Percentiles rank a stretch among this genome's conserved stretches.
phyloP scores from a whole-genome alignment of 768 basidiomycete species.

The Tricholomella constricta region DNA sequence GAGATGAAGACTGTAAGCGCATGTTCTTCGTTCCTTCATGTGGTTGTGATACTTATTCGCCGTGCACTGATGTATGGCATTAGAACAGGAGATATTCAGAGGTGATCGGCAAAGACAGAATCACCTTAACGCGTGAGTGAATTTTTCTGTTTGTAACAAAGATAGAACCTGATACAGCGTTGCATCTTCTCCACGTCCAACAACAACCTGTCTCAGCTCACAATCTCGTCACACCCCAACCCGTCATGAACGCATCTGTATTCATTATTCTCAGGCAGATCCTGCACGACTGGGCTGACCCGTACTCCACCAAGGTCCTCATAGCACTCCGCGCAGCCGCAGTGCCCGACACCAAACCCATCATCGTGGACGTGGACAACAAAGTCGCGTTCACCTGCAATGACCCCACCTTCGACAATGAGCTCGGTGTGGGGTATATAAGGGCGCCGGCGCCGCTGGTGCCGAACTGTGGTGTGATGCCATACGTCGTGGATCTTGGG shows the following conservation, averaged over 20 bases:
- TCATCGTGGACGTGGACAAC: constrained; percentile 41
- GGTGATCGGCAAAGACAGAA: background rate
- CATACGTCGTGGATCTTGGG: constrained; percentile 6
- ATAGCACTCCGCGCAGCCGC: constrained; percentile 35
- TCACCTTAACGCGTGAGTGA: constrained; percentile 3
- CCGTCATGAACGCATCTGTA: constrained; percentile 33
- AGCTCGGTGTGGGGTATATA: background rate
- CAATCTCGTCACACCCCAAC: constrained; percentile 40
- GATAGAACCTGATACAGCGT: too few relatives aligned
- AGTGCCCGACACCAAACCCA: constrained; percentile 31
- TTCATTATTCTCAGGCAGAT: constrained; percentile 38
- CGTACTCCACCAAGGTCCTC: constrained; percentile 31
- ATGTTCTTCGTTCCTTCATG: background rate
- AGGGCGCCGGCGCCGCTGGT: constrained; percentile 9
- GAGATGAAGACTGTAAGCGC: constrained; percentile 10
- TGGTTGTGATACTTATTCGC: background rate
- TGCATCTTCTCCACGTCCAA: background rate
- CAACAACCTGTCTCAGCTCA: constrained; percentile 25
- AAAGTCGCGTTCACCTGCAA: constrained; percentile 30
- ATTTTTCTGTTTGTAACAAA: background rate
- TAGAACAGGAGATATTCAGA: constrained; percentile 8
- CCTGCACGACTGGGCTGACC: constrained; percentile 43
- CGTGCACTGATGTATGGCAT: background rate
- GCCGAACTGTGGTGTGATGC: constrained; percentile 9
- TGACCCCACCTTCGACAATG: background rate